Conservation (phyloP, 2,329 filamentous ascomycete genomes). For the Xylariaceae sp. region DNA sequence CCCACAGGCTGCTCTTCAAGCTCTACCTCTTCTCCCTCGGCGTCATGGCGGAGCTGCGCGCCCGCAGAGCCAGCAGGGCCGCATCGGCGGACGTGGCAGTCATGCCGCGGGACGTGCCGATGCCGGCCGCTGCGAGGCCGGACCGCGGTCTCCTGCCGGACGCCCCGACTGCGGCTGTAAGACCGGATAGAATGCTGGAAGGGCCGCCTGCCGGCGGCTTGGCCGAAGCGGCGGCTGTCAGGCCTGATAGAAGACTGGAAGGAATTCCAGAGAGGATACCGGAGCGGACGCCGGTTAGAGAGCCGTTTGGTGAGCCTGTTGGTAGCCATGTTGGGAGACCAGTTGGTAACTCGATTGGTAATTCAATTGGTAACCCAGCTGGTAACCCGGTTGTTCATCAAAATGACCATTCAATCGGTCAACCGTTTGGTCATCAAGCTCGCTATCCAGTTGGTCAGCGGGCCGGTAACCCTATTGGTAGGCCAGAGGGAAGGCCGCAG, state of each 20-base stretch:
- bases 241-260: neutral
- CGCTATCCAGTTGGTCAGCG: too few species aligned
- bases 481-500: neutral
- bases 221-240: neutral
- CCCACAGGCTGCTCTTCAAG: conserved; percentile 72
- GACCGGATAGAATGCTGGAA: neutral
- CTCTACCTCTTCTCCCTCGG: conserved; percentile 69
- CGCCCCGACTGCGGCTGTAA: neutral
- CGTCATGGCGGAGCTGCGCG: conserved; percentile 35
- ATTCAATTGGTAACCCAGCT: too few species aligned
- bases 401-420: too few species aligned
- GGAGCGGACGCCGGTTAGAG: too few species aligned
- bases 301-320: too few species aligned
- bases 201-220: neutral
- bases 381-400: too few species aligned
- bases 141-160: neutral
- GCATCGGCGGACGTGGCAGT: conserved; percentile 1
- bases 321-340: too few species aligned
- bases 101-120: neutral
- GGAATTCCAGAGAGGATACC: neutral
- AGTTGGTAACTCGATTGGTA: too few species aligned
- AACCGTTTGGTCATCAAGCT: too few species aligned
- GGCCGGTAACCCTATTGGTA: too few species aligned
- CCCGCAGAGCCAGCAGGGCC: conserved; percentile 4
- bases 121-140: neutral